Percentiles rank a stretch among this genome's conserved stretches.
phyloP scores from a whole-genome alignment of 331 rosid genomes.

The Pyracantha coccinea region DNA sequence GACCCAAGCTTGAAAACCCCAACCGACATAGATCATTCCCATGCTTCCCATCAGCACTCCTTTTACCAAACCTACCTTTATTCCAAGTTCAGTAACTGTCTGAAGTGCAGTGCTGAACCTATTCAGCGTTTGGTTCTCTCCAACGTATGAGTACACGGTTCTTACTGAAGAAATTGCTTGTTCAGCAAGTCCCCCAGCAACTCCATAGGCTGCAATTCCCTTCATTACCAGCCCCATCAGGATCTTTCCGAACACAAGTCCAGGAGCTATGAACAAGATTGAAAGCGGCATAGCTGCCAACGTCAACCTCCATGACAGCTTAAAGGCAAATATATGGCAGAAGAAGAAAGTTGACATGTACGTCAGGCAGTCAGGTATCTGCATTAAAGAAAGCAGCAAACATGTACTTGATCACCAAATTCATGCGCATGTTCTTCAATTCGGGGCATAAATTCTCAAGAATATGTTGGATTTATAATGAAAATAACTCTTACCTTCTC shows the following conservation, averaged over 20 bases:
- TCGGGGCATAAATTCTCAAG: neutral
- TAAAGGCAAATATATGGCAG: slow-evolving; percentile 85
- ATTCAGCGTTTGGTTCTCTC: slow-evolving; percentile 61
- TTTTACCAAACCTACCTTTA: slow-evolving; percentile 63
- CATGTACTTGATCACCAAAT: neutral
- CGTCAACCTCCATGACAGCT: slow-evolving; percentile 73
- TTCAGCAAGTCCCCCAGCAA: slow-evolving; percentile 82
- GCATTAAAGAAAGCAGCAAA: slow-evolving; percentile 9
- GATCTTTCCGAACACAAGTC: slow-evolving; percentile 62
- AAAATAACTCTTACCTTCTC: slow-evolving; percentile 54
- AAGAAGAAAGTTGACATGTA: slow-evolving; percentile 76
- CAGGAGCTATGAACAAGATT: slow-evolving; percentile 68
- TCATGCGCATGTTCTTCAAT: neutral
- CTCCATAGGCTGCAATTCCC: slow-evolving; percentile 79
- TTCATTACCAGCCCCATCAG: slow-evolving; percentile 72
- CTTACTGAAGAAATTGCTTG: slow-evolving; percentile 86
- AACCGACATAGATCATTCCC: slow-evolving; percentile 73
- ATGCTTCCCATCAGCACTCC: slow-evolving; percentile 88
- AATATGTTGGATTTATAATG: neutral
- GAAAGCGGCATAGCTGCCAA: slow-evolving; percentile 85
- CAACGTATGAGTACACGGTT: slow-evolving; percentile 77
- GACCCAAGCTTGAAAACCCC: slow-evolving; percentile 98
- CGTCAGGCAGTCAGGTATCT: slow-evolving; percentile 83
- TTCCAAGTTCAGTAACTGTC: slow-evolving; percentile 51
- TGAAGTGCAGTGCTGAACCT: slow-evolving; percentile 70